These are phyloP conservation scores for Ceratorhiza oryzae-sativae DNA, from an alignment of 1,284 basidiomycete species.

Conservation along the genomic window DNA sequence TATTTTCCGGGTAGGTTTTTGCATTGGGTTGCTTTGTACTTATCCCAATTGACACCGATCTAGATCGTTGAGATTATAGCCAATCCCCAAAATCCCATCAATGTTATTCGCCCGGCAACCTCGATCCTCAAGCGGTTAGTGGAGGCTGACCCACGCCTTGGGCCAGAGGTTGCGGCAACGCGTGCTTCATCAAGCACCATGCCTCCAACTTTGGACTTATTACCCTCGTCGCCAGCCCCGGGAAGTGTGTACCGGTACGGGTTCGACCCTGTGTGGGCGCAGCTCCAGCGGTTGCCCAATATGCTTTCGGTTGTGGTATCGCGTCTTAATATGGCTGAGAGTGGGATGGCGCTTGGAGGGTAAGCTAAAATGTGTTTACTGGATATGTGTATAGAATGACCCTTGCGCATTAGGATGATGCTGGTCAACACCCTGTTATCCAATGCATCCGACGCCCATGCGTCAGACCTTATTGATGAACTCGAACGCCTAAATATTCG, in stretches of 20 bases:
- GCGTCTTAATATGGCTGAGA: conserved; percentile 80
- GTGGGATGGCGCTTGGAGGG: conserved; percentile 86
- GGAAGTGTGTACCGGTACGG: conserved; percentile 81
- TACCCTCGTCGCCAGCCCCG: conserved; percentile 50
- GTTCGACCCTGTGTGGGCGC: conserved; percentile 80
- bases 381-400: neutral
- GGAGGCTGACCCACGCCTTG: conserved; percentile 74
- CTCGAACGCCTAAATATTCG: conserved; percentile 82
- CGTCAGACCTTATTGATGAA: conserved; percentile 79
- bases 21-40: neutral
- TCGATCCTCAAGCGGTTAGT: conserved; percentile 89
- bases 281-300: conserved; percentile 61
- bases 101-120: conserved; percentile 96
- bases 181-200: conserved; percentile 59
- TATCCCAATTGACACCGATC: conserved; percentile 42
- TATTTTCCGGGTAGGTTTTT: conserved; percentile 61
- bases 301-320: conserved; percentile 80
- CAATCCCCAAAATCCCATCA: conserved; percentile 79
- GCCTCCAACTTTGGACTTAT: conserved; percentile 53
- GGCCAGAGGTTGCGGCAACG: conserved; percentile 59
- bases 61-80: conserved; percentile 80
- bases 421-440: conserved; percentile 86
- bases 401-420: conserved; percentile 68
- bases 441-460: conserved; percentile 75
- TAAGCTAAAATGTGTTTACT: conserved; percentile 49